A percentile compares a stretch with the other conserved stretches of the same genome.
Conservation (phyloP, 2,329 filamentous ascomycete species). For the Alternaria tenuissima region DNA sequence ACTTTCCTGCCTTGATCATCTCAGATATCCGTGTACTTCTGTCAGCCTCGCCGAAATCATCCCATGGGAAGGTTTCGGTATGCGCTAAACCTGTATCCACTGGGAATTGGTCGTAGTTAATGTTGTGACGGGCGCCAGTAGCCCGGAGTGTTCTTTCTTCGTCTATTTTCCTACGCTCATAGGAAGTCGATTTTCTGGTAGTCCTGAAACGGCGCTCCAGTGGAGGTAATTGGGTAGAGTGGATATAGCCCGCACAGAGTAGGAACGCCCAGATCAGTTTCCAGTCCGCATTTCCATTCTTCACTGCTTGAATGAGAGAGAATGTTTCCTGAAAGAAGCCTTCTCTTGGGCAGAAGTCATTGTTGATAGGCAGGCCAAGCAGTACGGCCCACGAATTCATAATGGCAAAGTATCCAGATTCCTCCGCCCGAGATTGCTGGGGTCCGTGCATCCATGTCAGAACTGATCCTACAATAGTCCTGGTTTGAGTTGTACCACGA, state of each 20-base stretch:
- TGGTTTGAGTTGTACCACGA: neutral
- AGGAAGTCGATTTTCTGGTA: too few species aligned
- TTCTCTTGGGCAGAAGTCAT: conserved; percentile 2
- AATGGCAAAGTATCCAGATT: conserved; percentile 22
- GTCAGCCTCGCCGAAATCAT: neutral
- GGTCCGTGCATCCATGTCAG: conserved; percentile 7
- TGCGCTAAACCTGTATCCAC: neutral
- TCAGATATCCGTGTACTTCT: neutral
- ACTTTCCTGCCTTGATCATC: neutral
- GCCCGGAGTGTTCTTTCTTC: neutral
- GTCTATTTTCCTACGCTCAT: neutral
- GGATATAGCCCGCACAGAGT: conserved; percentile 15
- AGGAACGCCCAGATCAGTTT: conserved; percentile 26
- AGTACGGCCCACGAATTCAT: conserved; percentile 28
- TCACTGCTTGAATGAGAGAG: neutral
- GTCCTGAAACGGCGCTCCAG: conserved; percentile 2
- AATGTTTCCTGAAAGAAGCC: conserved; percentile 8
- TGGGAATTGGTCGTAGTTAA: neutral
- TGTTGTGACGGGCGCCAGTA: neutral
- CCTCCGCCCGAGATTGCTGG: neutral
- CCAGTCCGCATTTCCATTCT: conserved; percentile 19
- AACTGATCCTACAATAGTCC: neutral
- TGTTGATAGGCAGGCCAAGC: conserved; percentile 20
- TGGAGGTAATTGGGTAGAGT: neutral
- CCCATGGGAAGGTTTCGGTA: neutral